phyloP scores from a whole-genome alignment of 2,329 filamentous ascomycete species.

The Dactylonectria macrodidyma region DNA sequence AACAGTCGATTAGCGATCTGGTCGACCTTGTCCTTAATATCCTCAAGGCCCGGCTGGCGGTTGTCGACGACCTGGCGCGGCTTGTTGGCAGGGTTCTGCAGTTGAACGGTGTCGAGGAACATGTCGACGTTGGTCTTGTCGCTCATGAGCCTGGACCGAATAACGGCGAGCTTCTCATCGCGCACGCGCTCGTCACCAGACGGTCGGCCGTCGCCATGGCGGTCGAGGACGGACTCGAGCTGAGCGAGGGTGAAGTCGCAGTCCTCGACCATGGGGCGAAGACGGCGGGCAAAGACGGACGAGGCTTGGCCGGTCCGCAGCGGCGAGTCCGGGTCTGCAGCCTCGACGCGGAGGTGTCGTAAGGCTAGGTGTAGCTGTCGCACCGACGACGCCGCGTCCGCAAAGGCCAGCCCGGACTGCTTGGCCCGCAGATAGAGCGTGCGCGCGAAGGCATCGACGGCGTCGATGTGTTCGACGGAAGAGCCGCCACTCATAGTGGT shows the following conservation, averaged over 20 bases:
- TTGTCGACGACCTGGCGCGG: slow-evolving; percentile 53
- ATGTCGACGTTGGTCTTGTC: slow-evolving; percentile 68
- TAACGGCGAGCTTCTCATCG: slow-evolving; percentile 58
- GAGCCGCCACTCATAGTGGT: slow-evolving; percentile 51
- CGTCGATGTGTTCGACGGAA: slow-evolving; percentile 65
- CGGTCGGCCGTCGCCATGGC: slow-evolving; percentile 54
- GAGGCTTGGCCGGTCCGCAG: slow-evolving; percentile 55
- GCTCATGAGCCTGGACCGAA: slow-evolving; percentile 63
- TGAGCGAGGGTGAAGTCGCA: slow-evolving; percentile 69
- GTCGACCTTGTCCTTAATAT: slow-evolving; percentile 74
- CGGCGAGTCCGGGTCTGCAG: slow-evolving; percentile 69
- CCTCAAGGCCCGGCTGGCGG: slow-evolving; percentile 62
- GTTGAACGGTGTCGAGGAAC: slow-evolving; percentile 71
- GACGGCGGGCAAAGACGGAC: slow-evolving; percentile 63
- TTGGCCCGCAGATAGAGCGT: slow-evolving; percentile 69
- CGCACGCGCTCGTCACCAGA: slow-evolving; percentile 51
- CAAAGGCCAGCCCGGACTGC: slow-evolving; percentile 61
- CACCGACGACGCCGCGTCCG: slow-evolving; percentile 65
- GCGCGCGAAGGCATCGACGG: slow-evolving; percentile 69
- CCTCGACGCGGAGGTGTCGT: slow-evolving; percentile 71
- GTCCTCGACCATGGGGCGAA: slow-evolving; percentile 68
- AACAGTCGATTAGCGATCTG: slow-evolving; percentile 68
- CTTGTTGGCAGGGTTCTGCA: slow-evolving; percentile 62
- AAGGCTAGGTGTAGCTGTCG: slow-evolving; percentile 69
- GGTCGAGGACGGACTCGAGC: slow-evolving; percentile 67